Conservation (phyloP, 2,329 filamentous ascomycete genomes). For the Coleophoma crateriformis region DNA sequence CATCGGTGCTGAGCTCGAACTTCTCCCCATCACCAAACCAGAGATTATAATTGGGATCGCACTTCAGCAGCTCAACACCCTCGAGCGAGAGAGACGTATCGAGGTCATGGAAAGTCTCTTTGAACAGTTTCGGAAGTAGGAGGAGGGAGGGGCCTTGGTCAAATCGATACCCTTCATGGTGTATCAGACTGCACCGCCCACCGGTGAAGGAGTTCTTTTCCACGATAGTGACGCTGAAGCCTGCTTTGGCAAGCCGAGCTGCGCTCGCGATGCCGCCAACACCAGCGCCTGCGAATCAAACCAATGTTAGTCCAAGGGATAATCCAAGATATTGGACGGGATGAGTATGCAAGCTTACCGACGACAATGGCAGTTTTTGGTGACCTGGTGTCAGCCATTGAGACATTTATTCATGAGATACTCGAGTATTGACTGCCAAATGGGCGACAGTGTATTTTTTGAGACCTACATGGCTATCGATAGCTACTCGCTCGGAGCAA, state of each 20-base stretch:
- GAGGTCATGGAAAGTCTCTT: constrained; percentile 63
- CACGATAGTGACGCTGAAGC: constrained; percentile 68
- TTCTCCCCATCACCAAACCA: constrained; percentile 64
- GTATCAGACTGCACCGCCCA: constrained; percentile 63
- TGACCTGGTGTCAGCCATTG: constrained; percentile 20
- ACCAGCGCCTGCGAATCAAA: constrained; percentile 50
- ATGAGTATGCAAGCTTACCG: constrained; percentile 32
- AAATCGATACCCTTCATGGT: constrained; percentile 59
- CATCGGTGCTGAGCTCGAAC: constrained; percentile 62
- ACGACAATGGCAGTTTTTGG: constrained; percentile 46
- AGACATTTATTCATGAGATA: background rate
- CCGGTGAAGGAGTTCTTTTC: constrained; percentile 73
- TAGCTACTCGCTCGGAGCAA: no score
- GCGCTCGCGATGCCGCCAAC: constrained; percentile 68
- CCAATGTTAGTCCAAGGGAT: constrained; percentile 1
- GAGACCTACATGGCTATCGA: no score
- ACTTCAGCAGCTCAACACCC: constrained; percentile 64
- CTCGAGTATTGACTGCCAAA: no score
- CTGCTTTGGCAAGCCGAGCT: constrained; percentile 64
- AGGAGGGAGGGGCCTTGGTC: constrained; percentile 73
- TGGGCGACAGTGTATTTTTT: background rate
- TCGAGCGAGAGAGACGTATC: constrained; percentile 60
- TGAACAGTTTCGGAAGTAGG: constrained; percentile 65
- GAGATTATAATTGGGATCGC: constrained; percentile 70
- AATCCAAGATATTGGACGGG: background rate